phyloP scores from a whole-genome alignment of 176 grass and related monocot species.

The Zea mays region Zm-B73-REFERENCE-NAM-5.0 NC_050101.1:120649501-120650000 shows the following conservation, averaged over 20 bases:
- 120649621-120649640: conserved; percentile 3
- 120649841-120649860: too few relatives aligned
- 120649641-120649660: conserved; percentile 32
- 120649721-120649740: background rate
- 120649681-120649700: conserved; percentile 3
- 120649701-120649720: too few relatives aligned
- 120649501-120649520: background rate
- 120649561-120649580: background rate
- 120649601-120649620: conserved; percentile 14
- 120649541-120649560: background rate
- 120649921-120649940: too few relatives aligned
- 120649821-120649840: background rate
- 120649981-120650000: too few relatives aligned
- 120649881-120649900: too few relatives aligned
- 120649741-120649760: background rate
- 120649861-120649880: too few relatives aligned
- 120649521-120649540: background rate
- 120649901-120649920: too few relatives aligned
- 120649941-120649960: too few relatives aligned
- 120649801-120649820: conserved; percentile 30
- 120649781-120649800: conserved; percentile 43
- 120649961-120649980: too few relatives aligned
- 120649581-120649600: background rate
- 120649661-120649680: background rate
- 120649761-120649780: background rate